These are phyloP conservation scores for Ogataea sp. DNA, from an alignment of 805 yeast genomes.

Conservation along the genomic window DNA sequence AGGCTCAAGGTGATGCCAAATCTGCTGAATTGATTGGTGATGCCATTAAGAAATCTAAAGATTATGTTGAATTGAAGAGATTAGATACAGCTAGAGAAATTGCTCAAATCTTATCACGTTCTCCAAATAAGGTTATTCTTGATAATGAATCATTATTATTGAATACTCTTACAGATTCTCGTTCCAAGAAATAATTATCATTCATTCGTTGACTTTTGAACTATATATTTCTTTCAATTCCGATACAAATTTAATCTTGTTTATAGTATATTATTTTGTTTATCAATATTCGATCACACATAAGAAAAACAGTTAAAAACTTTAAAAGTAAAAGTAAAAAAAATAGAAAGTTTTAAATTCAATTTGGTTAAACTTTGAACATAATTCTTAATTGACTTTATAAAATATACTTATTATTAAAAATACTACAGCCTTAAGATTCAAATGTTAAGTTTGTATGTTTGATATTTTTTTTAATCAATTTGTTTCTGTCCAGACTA, in stretches of 20 bases:
- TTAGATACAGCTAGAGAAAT: conserved; percentile 96
- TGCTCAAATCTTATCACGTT: conserved; percentile 72
- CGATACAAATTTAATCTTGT: neutral
- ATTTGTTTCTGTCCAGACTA: conserved; percentile 11
- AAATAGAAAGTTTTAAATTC: no score
- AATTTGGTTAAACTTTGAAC: no score
- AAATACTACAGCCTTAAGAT: no score
- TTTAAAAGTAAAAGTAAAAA: no score
- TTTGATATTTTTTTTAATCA: conserved; percentile 79
- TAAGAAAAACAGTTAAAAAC: no score
- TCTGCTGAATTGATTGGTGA: conserved; percentile 98
- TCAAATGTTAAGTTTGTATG: conserved; percentile 37
- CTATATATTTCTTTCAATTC: neutral
- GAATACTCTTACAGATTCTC: conserved; percentile 77
- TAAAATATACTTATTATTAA: no score
- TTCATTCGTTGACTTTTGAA: neutral
- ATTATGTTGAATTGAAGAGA: conserved; percentile 93
- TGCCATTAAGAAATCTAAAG: conserved; percentile 93
- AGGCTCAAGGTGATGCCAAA: conserved; percentile 97
- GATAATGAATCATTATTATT: conserved; percentile 89
- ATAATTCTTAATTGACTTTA: no score
- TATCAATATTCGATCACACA: no score
- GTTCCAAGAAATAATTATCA: conserved; percentile 31
- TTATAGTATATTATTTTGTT: conserved; percentile 1
- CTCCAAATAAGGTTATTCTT: conserved; percentile 87